Percentiles rank a stretch among this genome's conserved stretches.
Evolutionary conservation across 2,329 filamentous ascomycete species (phyloP).

Genomic region (Hypoxylon sp.): DNA sequence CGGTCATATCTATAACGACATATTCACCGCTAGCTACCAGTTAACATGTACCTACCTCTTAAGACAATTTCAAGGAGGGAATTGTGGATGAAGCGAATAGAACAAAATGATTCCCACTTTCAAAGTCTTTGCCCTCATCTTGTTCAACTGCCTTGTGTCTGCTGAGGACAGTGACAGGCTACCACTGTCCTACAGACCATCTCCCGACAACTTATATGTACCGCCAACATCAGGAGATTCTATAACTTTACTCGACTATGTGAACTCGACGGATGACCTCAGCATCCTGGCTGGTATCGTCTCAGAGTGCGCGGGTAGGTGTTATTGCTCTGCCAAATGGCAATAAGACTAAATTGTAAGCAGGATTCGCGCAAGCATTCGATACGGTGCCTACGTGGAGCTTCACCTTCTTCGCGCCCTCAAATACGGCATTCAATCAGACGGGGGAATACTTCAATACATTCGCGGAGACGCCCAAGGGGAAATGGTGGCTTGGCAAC

Average conservation of each 20-base stretch:
- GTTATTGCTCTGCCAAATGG: constrained; percentile 4
- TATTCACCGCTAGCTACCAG: too few relatives aligned
- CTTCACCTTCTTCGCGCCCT: constrained; percentile 51
- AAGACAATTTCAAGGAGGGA: too few relatives aligned
- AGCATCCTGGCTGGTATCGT: constrained; percentile 15
- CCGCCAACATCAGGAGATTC: constrained; percentile 1
- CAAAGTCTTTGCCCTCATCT: background rate
- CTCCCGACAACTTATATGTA: background rate
- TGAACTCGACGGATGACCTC: constrained; percentile 3
- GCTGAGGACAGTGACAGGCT: background rate
- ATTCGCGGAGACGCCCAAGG: constrained; percentile 45
- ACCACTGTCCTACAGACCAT: constrained; percentile 1
- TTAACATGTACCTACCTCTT: too few relatives aligned
- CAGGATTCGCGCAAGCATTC: constrained; percentile 49
- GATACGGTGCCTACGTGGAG: constrained; percentile 45
- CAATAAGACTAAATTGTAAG: constrained; percentile 6
- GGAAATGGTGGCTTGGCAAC: constrained; percentile 47
- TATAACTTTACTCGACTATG: constrained; percentile 9
- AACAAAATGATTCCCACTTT: background rate
- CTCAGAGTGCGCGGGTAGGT: constrained; percentile 28
- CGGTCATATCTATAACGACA: too few relatives aligned
- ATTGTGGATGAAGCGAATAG: background rate
- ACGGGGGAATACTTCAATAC: constrained; percentile 48
- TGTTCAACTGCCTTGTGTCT: background rate
- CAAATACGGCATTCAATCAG: constrained; percentile 48